A percentile compares a stretch with the other conserved stretches of the same genome.
Evolutionary conservation across 805 yeast species (phyloP).

Genomic region (Kuraishia ogatae): DNA sequence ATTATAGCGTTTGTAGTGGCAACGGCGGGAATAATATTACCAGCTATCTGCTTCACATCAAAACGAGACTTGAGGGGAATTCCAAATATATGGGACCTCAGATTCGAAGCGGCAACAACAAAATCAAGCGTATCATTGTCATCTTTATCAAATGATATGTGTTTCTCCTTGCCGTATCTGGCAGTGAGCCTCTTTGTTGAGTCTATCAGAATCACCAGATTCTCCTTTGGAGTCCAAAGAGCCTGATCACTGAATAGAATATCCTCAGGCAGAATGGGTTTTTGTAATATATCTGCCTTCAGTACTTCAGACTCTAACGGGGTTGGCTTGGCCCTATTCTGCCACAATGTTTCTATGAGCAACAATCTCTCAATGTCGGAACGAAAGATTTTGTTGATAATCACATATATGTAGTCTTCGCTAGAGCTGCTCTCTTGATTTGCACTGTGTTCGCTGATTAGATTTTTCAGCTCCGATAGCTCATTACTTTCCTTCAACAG

Average conservation of each 20-base stretch:
- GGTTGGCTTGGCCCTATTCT: constrained; percentile 55
- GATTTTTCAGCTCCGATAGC: constrained; percentile 36
- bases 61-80: constrained; percentile 72
- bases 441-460: constrained; percentile 16
- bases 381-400: constrained; percentile 53
- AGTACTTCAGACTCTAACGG: constrained; percentile 38
- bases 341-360: constrained; percentile 71
- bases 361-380: constrained; percentile 75
- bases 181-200: constrained; percentile 40
- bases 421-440: constrained; percentile 13
- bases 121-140: constrained; percentile 87
- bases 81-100: constrained; percentile 61
- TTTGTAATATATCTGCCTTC: not conserved
- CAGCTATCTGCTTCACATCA: constrained; percentile 90
- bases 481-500: constrained; percentile 63
- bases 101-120: constrained; percentile 78
- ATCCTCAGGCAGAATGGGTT: constrained; percentile 7
- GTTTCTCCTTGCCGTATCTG: constrained; percentile 31
- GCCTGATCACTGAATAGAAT: constrained; percentile 27
- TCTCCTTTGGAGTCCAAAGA: constrained; percentile 57
- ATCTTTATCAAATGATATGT: constrained; percentile 81
- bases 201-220: constrained; percentile 46
- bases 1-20: constrained; percentile 96
- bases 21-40: constrained; percentile 96
- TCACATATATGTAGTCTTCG: constrained; percentile 27